Conservation (phyloP, 1,139 yeast species). For the Yamadazyma sp. region DNA sequence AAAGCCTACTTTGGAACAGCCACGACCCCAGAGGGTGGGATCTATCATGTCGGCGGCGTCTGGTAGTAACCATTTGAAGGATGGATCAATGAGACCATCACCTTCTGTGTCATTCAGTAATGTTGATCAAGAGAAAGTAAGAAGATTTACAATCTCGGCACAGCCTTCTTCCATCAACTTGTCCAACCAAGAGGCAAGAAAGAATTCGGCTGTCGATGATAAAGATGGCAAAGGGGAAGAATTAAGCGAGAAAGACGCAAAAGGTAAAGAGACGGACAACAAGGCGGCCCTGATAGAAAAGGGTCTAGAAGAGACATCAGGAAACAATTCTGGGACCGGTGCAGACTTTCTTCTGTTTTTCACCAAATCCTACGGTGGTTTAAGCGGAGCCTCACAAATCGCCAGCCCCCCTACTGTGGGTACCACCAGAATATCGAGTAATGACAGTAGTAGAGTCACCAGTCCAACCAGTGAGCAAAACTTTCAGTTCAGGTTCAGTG, state of each 20-base stretch:
- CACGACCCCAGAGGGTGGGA: constrained; percentile 13
- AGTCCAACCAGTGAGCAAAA: constrained; percentile 15
- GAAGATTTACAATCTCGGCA: constrained; percentile 48
- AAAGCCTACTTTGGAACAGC: constrained; percentile 13
- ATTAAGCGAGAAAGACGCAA: not conserved
- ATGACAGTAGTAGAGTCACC: constrained; percentile 14
- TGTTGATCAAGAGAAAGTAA: constrained; percentile 39
- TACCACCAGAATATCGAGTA: constrained; percentile 8
- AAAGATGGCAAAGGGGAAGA: not conserved
- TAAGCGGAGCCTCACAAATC: constrained; percentile 7
- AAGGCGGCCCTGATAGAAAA: constrained; percentile 1
- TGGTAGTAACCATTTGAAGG: not conserved
- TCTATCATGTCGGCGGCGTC: constrained; percentile 4
- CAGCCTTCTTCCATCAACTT: constrained; percentile 37
- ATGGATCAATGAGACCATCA: constrained; percentile 11
- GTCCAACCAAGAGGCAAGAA: constrained; percentile 12
- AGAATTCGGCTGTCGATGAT: constrained; percentile 9
- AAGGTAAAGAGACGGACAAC: not conserved
- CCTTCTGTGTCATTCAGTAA: constrained; percentile 41
- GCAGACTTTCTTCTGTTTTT: constrained; percentile 15
- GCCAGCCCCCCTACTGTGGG: constrained; percentile 7
- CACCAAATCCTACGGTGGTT: constrained; percentile 10
- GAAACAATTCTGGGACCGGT: constrained; percentile 17
- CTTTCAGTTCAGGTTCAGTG: constrained; percentile 9
- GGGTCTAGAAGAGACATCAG: not conserved